phyloP scores from a whole-genome alignment of 2,329 filamentous ascomycete genomes.

The Teratosphaeria gauchensis region DNA sequence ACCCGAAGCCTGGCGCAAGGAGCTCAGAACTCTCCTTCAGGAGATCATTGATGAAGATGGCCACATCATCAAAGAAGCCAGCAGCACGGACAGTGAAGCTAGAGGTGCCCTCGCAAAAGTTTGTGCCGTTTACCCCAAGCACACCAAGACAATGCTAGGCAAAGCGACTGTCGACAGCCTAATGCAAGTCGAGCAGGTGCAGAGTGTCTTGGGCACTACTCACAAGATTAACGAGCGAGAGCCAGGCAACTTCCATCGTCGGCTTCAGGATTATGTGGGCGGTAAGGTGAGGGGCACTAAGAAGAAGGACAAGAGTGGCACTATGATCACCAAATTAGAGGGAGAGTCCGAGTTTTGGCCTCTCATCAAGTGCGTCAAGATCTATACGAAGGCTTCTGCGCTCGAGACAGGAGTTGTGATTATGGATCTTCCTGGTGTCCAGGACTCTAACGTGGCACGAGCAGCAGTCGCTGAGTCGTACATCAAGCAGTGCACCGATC shows the following conservation, averaged over 20 bases:
- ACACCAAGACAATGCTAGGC: constrained; percentile 31
- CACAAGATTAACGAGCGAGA: constrained; percentile 30
- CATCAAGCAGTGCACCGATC: constrained; percentile 49
- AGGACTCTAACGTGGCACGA: constrained; percentile 52
- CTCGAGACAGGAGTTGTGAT: constrained; percentile 46
- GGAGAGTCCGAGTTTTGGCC: constrained; percentile 38
- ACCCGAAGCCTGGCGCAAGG: constrained; percentile 42
- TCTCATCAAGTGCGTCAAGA: constrained; percentile 44
- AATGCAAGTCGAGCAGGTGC: constrained; percentile 31
- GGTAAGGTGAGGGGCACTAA: constrained; percentile 41
- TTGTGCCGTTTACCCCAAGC: constrained; percentile 37
- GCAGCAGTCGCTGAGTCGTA: constrained; percentile 49
- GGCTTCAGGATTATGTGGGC: constrained; percentile 44
- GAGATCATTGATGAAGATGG: constrained; percentile 39
- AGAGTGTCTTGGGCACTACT: constrained; percentile 38
- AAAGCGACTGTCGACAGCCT: constrained; percentile 32
- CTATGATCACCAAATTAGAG: constrained; percentile 24
- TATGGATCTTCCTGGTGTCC: constrained; percentile 50
- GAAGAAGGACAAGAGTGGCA: constrained; percentile 19
- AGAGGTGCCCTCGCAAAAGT: constrained; percentile 44
- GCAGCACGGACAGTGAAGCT: constrained; percentile 38
- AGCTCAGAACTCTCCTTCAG: constrained; percentile 40
- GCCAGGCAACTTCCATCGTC: constrained; percentile 34
- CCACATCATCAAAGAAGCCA: constrained; percentile 27
- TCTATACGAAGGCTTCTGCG: constrained; percentile 42